phyloP scores from a whole-genome alignment of 441 rosid genomes.

The Raphanus hybrid region DNA sequence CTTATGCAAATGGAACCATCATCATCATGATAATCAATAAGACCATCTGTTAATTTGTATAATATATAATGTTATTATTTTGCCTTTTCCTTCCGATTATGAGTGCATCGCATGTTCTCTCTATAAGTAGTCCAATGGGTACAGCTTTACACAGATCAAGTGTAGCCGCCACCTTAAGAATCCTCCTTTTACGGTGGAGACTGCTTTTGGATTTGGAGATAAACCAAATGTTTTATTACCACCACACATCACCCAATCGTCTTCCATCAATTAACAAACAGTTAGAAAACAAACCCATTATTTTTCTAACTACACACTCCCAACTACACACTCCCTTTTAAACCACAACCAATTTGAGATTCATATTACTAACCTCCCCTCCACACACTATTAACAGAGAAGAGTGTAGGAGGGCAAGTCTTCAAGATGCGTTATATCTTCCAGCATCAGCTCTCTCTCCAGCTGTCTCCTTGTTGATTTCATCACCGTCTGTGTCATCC shows the following conservation, averaged over 20 bases:
- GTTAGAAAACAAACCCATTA: conserved; percentile 22
- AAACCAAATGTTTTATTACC: neutral
- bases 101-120: neutral
- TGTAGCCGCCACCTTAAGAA: too few relatives aligned
- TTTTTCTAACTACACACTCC: neutral
- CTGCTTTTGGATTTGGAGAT: neutral
- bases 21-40: too few relatives aligned
- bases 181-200: neutral
- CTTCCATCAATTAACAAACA: conserved; percentile 38
- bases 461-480: conserved; percentile 89
- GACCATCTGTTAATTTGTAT: neutral
- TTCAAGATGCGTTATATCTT: conserved; percentile 70
- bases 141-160: too few relatives aligned
- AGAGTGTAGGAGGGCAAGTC: conserved; percentile 84
- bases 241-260: too few relatives aligned
- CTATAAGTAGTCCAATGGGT: too few relatives aligned
- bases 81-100: neutral
- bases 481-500: conserved; percentile 74
- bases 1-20: neutral
- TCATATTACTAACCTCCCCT: neutral
- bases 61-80: too few relatives aligned
- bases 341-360: conserved; percentile 19
- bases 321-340: neutral
- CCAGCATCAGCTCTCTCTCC: conserved; percentile 89
- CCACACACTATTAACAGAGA: conserved; percentile 46